Evolutionary conservation across 805 yeast genomes (phyloP).

Genomic region (Trichomonascus vanleenenianus): DNA sequence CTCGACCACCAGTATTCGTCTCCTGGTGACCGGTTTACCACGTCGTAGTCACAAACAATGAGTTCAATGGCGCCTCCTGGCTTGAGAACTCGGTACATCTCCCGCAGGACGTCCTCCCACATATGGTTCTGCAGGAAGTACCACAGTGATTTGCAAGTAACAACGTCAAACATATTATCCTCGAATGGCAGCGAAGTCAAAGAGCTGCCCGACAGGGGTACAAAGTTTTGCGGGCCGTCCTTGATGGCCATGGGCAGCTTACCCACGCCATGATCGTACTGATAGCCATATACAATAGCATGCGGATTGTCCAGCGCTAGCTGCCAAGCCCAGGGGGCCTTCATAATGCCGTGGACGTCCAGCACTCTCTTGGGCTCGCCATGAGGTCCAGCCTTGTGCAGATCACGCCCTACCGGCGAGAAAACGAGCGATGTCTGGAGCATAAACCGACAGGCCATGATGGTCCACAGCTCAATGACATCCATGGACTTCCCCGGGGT

Average conservation of each 20-base stretch:
- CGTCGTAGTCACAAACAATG: slow-evolving; percentile 20
- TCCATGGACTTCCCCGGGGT: slow-evolving; percentile 11
- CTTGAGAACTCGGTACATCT: slow-evolving; percentile 23
- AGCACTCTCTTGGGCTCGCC: slow-evolving; percentile 8
- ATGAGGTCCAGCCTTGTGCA: neutral
- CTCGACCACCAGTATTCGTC: slow-evolving; percentile 14
- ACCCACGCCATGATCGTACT: slow-evolving; percentile 14
- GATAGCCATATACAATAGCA: slow-evolving; percentile 25
- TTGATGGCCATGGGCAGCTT: slow-evolving; percentile 7
- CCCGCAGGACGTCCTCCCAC: slow-evolving; percentile 22
- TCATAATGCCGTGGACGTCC: slow-evolving; percentile 21
- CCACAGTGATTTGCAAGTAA: slow-evolving; percentile 28
- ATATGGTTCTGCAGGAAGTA: slow-evolving; percentile 20
- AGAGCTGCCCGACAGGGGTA: slow-evolving; percentile 22
- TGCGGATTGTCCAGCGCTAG: slow-evolving; percentile 26
- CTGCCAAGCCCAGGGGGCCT: slow-evolving; percentile 29
- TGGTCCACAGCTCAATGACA: slow-evolving; percentile 26
- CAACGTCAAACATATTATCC: slow-evolving; percentile 24
- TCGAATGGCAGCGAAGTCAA: slow-evolving; percentile 24
- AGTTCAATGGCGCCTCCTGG: slow-evolving; percentile 28
- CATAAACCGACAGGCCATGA: slow-evolving; percentile 25
- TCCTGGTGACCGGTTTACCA: slow-evolving; percentile 15
- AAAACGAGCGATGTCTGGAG: slow-evolving; percentile 22
- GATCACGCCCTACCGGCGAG: slow-evolving; percentile 19
- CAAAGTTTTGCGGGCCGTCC: slow-evolving; percentile 26